Percentiles rank a stretch among this genome's conserved stretches.
Conservation (phyloP, 2,329 filamentous ascomycete genomes). For the Aspergillus floridensis region DNA sequence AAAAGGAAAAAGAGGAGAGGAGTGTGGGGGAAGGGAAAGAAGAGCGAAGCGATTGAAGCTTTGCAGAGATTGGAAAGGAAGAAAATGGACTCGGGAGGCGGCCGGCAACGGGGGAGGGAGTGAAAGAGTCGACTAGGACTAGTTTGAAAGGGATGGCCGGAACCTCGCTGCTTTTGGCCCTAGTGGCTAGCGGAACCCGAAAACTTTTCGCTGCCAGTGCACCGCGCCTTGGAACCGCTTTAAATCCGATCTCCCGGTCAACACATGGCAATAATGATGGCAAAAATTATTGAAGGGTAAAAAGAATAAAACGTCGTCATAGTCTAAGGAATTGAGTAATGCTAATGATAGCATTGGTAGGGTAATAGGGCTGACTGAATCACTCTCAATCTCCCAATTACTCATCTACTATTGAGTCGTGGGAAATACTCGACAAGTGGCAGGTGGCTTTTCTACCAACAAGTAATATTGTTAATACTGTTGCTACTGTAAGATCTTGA, state of each 20-base stretch:
- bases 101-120: constrained; percentile 16
- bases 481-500: no score
- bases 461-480: no score
- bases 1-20: constrained; percentile 12
- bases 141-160: constrained; percentile 29
- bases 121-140: constrained; percentile 11
- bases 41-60: constrained; percentile 20
- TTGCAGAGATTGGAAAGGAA: constrained; percentile 19
- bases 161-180: constrained; percentile 13
- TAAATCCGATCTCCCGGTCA: constrained; percentile 23
- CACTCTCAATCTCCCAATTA: neutral
- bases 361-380: neutral
- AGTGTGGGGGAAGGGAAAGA: constrained; percentile 12
- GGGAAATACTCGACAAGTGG: no score
- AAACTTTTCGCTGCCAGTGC: constrained; percentile 35
- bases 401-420: no score
- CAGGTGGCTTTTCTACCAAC: no score
- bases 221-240: constrained; percentile 20
- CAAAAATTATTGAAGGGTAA: neutral
- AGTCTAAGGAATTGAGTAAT: neutral
- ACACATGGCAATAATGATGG: constrained; percentile 1
- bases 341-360: neutral
- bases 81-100: constrained; percentile 11
- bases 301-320: neutral
- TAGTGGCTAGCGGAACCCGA: constrained; percentile 26